These are phyloP conservation scores for Nakazawaea pomicola DNA, from an alignment of 805 yeast genomes.

Conservation along the genomic window DNA sequence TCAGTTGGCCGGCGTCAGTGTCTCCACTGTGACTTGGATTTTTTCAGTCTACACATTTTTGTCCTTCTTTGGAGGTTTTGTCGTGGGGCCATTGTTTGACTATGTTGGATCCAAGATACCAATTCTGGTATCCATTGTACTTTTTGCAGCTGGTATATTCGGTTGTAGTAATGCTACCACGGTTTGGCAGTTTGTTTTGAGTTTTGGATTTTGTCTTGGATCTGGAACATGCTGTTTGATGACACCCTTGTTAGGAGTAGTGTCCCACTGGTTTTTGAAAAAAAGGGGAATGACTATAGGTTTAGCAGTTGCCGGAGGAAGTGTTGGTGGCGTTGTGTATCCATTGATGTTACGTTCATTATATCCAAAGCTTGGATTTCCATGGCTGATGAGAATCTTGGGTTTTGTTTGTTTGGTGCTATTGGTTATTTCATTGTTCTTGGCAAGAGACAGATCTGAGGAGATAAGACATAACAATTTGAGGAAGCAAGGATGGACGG, in stretches of 20 bases:
- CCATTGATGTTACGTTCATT: constrained; percentile 47
- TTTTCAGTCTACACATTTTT: constrained; percentile 54
- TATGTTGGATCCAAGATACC: constrained; percentile 48
- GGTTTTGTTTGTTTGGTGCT: constrained; percentile 41
- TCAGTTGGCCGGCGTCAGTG: constrained; percentile 40
- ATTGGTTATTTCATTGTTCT: constrained; percentile 27
- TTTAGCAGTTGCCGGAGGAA: constrained; percentile 47
- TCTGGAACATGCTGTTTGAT: constrained; percentile 55
- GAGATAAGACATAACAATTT: constrained; percentile 21
- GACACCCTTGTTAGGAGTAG: constrained; percentile 56
- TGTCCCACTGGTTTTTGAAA: constrained; percentile 60
- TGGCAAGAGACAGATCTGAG: constrained; percentile 37
- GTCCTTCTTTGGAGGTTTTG: constrained; percentile 34
- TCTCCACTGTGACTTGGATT: constrained; percentile 60
- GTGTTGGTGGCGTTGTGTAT: constrained; percentile 47
- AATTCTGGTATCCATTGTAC: constrained; percentile 36
- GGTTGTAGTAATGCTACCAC: constrained; percentile 50
- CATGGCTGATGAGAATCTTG: constrained; percentile 52
- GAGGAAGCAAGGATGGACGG: constrained; percentile 14
- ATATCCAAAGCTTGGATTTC: constrained; percentile 44
- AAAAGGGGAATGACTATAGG: constrained; percentile 56
- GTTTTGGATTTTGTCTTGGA: constrained; percentile 54
- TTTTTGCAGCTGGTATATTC: constrained; percentile 49
- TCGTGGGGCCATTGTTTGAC: constrained; percentile 53
- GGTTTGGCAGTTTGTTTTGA: constrained; percentile 56